phyloP scores from a whole-genome alignment of 1,284 basidiomycete species.

The Moniliella sp. region DNA sequence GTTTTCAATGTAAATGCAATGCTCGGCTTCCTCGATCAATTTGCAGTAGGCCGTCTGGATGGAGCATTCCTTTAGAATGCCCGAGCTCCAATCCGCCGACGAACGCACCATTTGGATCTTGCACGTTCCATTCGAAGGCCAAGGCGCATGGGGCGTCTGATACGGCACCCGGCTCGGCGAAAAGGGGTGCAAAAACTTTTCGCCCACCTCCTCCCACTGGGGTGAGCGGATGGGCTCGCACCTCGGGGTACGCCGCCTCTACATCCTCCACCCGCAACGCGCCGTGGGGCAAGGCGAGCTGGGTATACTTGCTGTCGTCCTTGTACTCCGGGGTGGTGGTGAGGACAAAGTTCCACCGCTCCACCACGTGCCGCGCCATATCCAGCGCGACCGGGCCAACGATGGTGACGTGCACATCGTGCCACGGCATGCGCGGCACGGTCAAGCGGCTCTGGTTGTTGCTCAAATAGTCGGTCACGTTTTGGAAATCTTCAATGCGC shows the following conservation, averaged over 20 bases:
- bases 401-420: conserved; percentile 46
- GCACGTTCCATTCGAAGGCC: conserved; percentile 13
- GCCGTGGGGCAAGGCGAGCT: conserved; percentile 64
- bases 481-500: conserved; percentile 15
- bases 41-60: conserved; percentile 44
- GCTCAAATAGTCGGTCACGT: conserved; percentile 53
- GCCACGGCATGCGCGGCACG: conserved; percentile 34
- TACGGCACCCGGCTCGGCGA: conserved; percentile 3
- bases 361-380: conserved; percentile 69
- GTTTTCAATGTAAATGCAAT: conserved; percentile 52
- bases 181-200: conserved; percentile 5
- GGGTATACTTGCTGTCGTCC: conserved; percentile 41
- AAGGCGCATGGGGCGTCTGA: conserved; percentile 2
- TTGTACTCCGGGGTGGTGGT: conserved; percentile 33
- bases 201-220: conserved; percentile 5
- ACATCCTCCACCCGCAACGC: conserved; percentile 41
- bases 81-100: conserved; percentile 74
- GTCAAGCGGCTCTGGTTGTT: conserved; percentile 53
- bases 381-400: conserved; percentile 64
- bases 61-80: conserved; percentile 44
- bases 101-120: conserved; percentile 58
- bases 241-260: conserved; percentile 1
- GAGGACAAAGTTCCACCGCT: conserved; percentile 48
- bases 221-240: conserved; percentile 17
- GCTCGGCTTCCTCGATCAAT: conserved; percentile 58